Base-by-base conservation (phyloP, 768 basidiomycete species). In the Suillus tomentosus region DNA sequence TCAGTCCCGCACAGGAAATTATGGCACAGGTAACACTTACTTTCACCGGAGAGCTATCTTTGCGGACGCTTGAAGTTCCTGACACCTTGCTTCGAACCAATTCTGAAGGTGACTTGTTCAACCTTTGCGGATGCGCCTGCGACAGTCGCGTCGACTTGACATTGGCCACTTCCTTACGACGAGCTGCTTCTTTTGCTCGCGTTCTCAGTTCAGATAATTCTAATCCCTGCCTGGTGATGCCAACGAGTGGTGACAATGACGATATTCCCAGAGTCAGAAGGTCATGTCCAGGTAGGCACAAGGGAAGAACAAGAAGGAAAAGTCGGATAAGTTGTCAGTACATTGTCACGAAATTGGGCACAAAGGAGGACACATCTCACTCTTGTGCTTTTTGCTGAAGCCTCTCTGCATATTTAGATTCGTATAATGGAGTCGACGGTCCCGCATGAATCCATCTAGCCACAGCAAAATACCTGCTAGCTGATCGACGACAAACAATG, bases 1-100 rank as follows among this genome's bases (percentile, higher is more conserved):
- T 64, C 24, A 19, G n/a, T 34, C 39, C 19, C 10, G 5, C 7
- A 43, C 14, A 22, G 62, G 39, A 48, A 47, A 61, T 45, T 15
- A 60, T 36, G 63, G 8, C 19, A 8, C 60, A 60, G 43, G 53
- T 8, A 17, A 60, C 11, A 73, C 80, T 62, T 70, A 83, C 88
- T 80, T 86, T 89, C 60, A 91, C 76, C 8, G 90, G 90, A 17
- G 89, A 85, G 61, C 84, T 84, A 70, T 91, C 90, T 68, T 82
- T 87, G 45, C 88, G 84, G 36, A 68, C 65, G 24, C 56, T 67
- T 27, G 62, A 65, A 48, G 36, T 47, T 51, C 59, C 55, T 43
- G 72, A 22, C 42, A 59, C 37, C 39, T 65, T 42, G 2, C 34
- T 27, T 48, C 42, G 61, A 36, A 59, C 55, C 37, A 64, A 45